Conservation (phyloP, 2,329 filamentous ascomycete genomes). For the Berkeleyomyces rouxiae region DNA sequence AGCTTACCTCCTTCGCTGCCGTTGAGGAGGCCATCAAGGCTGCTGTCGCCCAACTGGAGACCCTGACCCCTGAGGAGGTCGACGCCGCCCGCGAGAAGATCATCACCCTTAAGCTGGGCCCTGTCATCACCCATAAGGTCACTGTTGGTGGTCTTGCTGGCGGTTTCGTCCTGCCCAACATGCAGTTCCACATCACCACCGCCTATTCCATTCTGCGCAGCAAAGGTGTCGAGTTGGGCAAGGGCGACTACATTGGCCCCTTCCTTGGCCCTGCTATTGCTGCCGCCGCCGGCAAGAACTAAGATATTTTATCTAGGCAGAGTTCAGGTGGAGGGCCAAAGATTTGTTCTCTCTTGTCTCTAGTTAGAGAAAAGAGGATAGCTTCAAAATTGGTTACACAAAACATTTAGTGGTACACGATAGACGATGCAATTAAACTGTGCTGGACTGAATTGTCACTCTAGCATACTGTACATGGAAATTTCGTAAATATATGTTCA, state of each 20-base stretch:
- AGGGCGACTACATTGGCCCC: slow-evolving; percentile 30
- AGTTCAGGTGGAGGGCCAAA: background rate
- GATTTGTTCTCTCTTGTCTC: background rate
- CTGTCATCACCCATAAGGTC: slow-evolving; percentile 12
- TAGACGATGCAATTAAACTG: no score
- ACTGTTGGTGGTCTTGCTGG: slow-evolving; percentile 15
- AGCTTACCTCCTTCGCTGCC: slow-evolving; percentile 1
- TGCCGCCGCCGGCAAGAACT: background rate
- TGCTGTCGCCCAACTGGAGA: slow-evolving; percentile 2
- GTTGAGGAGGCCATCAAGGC: background rate
- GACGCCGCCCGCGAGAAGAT: slow-evolving; percentile 19
- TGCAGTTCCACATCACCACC: slow-evolving; percentile 42
- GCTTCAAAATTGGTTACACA: background rate
- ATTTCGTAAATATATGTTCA: no score
- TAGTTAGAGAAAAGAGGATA: background rate
- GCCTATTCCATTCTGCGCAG: slow-evolving; percentile 39
- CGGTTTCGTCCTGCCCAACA: slow-evolving; percentile 36
- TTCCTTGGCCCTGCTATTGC: slow-evolving; percentile 9
- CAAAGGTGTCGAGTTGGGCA: slow-evolving; percentile 41
- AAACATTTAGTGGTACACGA: background rate
- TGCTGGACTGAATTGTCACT: no score
- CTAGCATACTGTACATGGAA: no score
- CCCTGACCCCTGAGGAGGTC: slow-evolving; percentile 16
- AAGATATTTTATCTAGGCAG: background rate
- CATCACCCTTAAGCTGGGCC: slow-evolving; percentile 19